Evolutionary conservation across 139 green algal genomes (phyloP), one percentile per base, ranked within the genome.

Genomic region (Chlorella sp.): DNA sequence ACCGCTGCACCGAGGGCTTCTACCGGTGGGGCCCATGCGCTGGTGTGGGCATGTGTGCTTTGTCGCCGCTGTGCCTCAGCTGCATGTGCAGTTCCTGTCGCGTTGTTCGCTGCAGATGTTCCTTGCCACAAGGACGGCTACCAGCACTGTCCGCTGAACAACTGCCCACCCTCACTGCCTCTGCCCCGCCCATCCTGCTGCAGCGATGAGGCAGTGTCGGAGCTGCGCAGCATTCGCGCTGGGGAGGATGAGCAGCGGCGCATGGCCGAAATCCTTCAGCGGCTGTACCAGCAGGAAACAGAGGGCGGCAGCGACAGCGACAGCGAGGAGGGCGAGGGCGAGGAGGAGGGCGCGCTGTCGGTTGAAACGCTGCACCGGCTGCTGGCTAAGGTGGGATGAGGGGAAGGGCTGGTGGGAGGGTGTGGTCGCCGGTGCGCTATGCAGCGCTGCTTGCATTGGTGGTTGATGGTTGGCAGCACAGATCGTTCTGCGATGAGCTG

Each of bases 1-100:
- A 89, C 9, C 41, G 68, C 12, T 97, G 94, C 85, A 95, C 92
- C 30, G 93, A 97, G 74, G 81, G 80, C 1, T 97, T 97, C 44
- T 94, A 93, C 88, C 88, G 87, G 93, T 91, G 70, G n/a, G 28
- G 63, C 57, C 65, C 16, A n/a, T 79, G 30, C 36, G n/a, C n/a
- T n/a, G n/a, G n/a, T n/a, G n/a, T n/a, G n/a, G n/a, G n/a, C n/a
- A n/a, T n/a, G n/a, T n/a, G n/a, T n/a, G n/a, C n/a, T n/a, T n/a
- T n/a, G n/a, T n/a, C n/a, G n/a, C n/a, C n/a, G n/a, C n/a, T n/a
- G n/a, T n/a, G n/a, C n/a, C n/a, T n/a, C n/a, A n/a, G n/a, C n/a
- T n/a, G n/a, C n/a, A n/a, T n/a, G n/a, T n/a, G n/a, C n/a, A n/a
- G n/a, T n/a, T n/a, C n/a, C n/a, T n/a, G n/a, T n/a, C n/a, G n/a